Conservation (phyloP, 163 green algal genomes). For the Coccomyxa subellipsoidea region DNA sequence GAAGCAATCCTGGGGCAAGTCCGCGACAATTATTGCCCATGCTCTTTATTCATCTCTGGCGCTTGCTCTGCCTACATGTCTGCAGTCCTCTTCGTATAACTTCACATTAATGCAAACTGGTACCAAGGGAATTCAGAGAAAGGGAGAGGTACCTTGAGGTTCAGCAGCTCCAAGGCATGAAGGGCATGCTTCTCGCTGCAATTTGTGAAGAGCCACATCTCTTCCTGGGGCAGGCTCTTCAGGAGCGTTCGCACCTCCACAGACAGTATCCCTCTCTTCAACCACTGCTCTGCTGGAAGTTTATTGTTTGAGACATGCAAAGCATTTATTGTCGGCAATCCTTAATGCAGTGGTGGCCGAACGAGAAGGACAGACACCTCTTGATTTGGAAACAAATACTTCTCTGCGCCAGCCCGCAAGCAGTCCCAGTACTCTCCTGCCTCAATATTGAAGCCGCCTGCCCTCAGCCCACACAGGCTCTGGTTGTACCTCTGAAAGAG, state of each 20-base stretch:
- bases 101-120: no score
- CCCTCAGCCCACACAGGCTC: constrained; percentile 16
- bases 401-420: constrained; percentile 14
- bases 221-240: constrained; percentile 19
- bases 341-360: no score
- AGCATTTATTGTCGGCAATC: no score
- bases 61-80: no score
- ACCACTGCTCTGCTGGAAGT: no score
- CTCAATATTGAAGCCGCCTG: constrained; percentile 23
- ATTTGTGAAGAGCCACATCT: constrained; percentile 38
- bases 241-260: constrained; percentile 22
- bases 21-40: no score
- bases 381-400: constrained; percentile 18
- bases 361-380: no score
- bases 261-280: no score
- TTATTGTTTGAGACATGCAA: no score
- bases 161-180: constrained; percentile 19
- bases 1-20: constrained; percentile 22
- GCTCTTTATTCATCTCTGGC: no score
- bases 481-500: constrained; percentile 29
- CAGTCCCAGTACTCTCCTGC: constrained; percentile 28
- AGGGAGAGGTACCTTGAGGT: constrained; percentile 19
- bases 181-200: constrained; percentile 34
- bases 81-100: no score
- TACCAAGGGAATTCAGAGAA: no score